Base-by-base conservation (phyloP, 2,329 filamentous ascomycete genomes). In the Paramyrothecium sp. region DNA sequence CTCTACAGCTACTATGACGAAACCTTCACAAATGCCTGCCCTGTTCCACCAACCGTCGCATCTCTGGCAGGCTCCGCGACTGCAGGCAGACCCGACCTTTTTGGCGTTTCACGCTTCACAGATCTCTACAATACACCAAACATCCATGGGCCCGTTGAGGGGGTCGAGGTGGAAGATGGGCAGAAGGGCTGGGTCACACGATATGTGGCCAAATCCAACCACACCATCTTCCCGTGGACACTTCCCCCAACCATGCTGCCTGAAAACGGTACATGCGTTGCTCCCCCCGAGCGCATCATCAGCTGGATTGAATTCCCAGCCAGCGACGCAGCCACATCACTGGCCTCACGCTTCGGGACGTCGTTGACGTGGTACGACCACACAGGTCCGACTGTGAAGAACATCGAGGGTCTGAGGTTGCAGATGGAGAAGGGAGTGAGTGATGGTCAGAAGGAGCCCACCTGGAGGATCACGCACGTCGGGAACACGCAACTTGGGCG, bases 221-320 rank as follows among this genome's bases (percentile, higher is more conserved):
- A 93, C 70, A 94, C 89, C 0, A 88, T 91, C 65, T 98, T 92
- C 67, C 95, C 95, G 0, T 98, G 94, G 94, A 98, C 95, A 0
- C 77, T 99, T 0, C 94, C 95, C 0, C 78, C 80, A 1, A 81
- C 85, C 23, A 80, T 96, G 64, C 81, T 97, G 3, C 92, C 93
- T 0, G 74, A 77, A 11, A 86, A 96, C 66, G 94, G 90, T 1
- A 89, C 82, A n/a, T 96, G 91, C 63, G 82, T 88, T 4, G 85
- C 84, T 13, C 88, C 96, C 62, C 81, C 86, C 5, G 80, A 87
- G 56, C 88, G 89, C 19, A 81, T 89, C 11, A 89, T 91, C 3
- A 87, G 95, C 20, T 78, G 78, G 54, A 83, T 89, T 56, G 85
- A 89, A 63, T 89, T 89, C 63, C 83, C 85, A 1, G 72, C 78